Conservation (phyloP, 805 yeast species). For the Ogataea ganodermae region DNA sequence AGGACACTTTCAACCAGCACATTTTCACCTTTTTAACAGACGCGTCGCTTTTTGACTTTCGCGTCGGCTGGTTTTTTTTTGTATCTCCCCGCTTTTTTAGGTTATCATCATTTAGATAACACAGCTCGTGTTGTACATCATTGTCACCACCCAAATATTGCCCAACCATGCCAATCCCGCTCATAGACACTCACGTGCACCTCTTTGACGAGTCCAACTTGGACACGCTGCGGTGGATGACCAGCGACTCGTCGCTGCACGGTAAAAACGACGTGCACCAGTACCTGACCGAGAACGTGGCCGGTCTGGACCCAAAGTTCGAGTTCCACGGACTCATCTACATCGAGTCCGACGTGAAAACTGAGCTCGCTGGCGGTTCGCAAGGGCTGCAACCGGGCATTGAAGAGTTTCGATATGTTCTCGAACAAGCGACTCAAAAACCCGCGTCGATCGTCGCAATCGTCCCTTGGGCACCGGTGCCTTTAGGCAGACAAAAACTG, state of each 20-base stretch:
- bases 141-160: not conserved
- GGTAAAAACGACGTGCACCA: slow-evolving; percentile 31
- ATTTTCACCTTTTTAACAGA: too few relatives aligned
- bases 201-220: slow-evolving; percentile 28
- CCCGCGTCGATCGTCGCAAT: slow-evolving; percentile 20
- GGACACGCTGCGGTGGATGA: slow-evolving; percentile 35
- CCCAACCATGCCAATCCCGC: not conserved
- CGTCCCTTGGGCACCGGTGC: slow-evolving; percentile 50
- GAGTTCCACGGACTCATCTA: slow-evolving; percentile 35
- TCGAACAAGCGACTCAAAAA: slow-evolving; percentile 19
- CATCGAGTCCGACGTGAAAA: slow-evolving; percentile 37
- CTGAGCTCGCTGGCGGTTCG: slow-evolving; percentile 17
- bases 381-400: slow-evolving; percentile 31
- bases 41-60: too few relatives aligned
- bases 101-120: too few relatives aligned
- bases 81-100: too few relatives aligned
- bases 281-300: slow-evolving; percentile 22
- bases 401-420: slow-evolving; percentile 32
- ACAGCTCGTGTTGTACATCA: too few relatives aligned
- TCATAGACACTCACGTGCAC: slow-evolving; percentile 41
- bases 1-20: too few relatives aligned
- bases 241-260: slow-evolving; percentile 30
- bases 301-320: slow-evolving; percentile 17
- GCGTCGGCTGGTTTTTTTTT: too few relatives aligned
- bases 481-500: slow-evolving; percentile 33